phyloP scores from a whole-genome alignment of 345 rosid species.

The Hevea brasiliensis region DNA sequence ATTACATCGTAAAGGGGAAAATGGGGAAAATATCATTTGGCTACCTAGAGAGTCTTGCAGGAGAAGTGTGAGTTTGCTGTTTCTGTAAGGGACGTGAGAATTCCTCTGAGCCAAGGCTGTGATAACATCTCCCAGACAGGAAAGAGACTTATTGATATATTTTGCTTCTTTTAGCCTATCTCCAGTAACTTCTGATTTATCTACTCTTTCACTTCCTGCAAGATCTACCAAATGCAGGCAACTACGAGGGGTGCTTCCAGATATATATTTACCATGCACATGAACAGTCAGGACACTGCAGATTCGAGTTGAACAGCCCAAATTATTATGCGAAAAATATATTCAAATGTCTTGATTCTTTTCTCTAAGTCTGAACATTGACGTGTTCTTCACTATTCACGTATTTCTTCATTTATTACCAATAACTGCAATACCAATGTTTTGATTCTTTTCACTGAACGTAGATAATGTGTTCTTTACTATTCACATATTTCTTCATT shows the following conservation, averaged over 20 bases:
- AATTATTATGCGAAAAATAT: constrained; percentile 12
- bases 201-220: constrained; percentile 96
- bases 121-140: constrained; percentile 93
- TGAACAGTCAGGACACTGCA: constrained; percentile 83
- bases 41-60: constrained; percentile 91
- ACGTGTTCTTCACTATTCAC: not conserved
- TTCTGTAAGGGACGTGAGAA: constrained; percentile 86
- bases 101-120: constrained; percentile 86
- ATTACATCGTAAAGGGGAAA: too few relatives aligned
- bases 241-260: constrained; percentile 68
- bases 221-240: constrained; percentile 96
- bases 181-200: constrained; percentile 91
- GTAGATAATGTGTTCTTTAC: too few relatives aligned
- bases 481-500: too few relatives aligned
- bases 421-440: too few relatives aligned
- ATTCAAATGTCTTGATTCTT: too few relatives aligned
- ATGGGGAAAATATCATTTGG: too few relatives aligned
- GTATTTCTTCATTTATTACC: not conserved
- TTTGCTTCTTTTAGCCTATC: constrained; percentile 92
- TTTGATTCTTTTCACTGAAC: too few relatives aligned
- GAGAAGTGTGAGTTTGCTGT: constrained; percentile 95
- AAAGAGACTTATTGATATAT: constrained; percentile 85
- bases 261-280: constrained; percentile 69
- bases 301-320: constrained; percentile 13
- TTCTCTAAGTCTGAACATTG: too few relatives aligned